Evolutionary conservation across 2,329 filamentous ascomycete species (phyloP).

Genomic region (Ramichloridium luteum): DNA sequence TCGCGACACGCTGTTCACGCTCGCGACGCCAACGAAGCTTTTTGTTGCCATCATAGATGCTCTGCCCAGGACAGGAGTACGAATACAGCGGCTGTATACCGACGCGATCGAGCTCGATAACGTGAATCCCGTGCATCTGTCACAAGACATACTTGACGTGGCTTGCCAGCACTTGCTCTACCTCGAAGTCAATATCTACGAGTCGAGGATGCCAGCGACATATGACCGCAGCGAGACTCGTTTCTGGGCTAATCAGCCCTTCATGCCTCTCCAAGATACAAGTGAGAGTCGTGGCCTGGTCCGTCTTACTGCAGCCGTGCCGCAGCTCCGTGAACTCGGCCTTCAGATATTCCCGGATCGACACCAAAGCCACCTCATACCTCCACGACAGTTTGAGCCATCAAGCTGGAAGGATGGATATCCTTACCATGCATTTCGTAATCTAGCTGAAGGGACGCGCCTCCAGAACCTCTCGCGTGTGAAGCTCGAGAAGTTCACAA

Average conservation of each 20-base stretch:
- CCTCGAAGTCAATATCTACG: constrained; percentile 20
- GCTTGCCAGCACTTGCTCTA: constrained; percentile 19
- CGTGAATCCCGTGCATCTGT: constrained; percentile 9
- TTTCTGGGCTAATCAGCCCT: too few relatives aligned
- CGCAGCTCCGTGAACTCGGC: constrained; percentile 17
- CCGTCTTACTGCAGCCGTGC: constrained; percentile 13
- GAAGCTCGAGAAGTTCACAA: constrained; percentile 22
- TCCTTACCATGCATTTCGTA: constrained; percentile 13
- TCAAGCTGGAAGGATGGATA: constrained; percentile 16
- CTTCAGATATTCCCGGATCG: constrained; percentile 18
- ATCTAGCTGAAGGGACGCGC: constrained; percentile 7
- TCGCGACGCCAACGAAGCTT: constrained; percentile 17
- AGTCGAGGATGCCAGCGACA: too few relatives aligned
- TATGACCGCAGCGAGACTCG: too few relatives aligned
- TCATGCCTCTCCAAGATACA: too few relatives aligned
- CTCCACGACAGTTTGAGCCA: constrained; percentile 10
- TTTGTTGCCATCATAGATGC: constrained; percentile 18
- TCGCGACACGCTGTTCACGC: constrained; percentile 7
- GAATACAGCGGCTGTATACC: constrained; percentile 21
- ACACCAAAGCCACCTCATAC: constrained; percentile 13
- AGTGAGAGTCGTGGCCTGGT: constrained; percentile 14
- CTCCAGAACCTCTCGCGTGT: constrained; percentile 16
- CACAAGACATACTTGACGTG: constrained; percentile 9
- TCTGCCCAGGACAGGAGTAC: constrained; percentile 7
- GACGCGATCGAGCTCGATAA: constrained; percentile 23